Evolutionary conservation across 73 alveolate species (phyloP), one percentile per base, ranked within the genome.

Genomic region (Blepharisma stoltei): DNA sequence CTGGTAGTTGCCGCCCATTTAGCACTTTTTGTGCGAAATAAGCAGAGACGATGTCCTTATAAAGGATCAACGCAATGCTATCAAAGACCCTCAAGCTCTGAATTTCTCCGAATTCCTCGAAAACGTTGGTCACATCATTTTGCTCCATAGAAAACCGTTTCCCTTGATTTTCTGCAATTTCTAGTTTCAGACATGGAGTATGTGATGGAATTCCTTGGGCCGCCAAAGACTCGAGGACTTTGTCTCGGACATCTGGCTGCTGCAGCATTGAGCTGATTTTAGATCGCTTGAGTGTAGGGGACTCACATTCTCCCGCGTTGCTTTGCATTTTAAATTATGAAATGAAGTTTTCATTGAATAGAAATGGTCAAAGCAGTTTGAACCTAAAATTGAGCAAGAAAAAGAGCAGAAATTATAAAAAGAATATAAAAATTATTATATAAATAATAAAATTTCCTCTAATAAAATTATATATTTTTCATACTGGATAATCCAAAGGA

Each of bases 31-130:
- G 38, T 6, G 93, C 93, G 48, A 81, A 76, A 49, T 53, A 85
- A 14, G 93, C 93, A 23, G 89, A 54, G 18, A 85, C 77, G 14
- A 71, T 54, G 67, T 85, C 93, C 49, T 21, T 21, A 46, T 70
- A 75, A 4, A 60, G 48, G 55, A 85, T 76, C 6, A 81, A 69
- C 7, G 89, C 93, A 7, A 14, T 69, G 23, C 3, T 46, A 37
- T 11, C 25, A 18, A 14, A 18, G 21, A 69, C 37, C 27, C 41
- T 44, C 45, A 69, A n/a, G 55, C n/a, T 7, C 4, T 18, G 21
- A 7, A 69, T 53, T 69, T 69, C 79, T n/a, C 79, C 79, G 5
- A 69, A 69, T 14, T 18, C 23, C 14, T 23, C 21, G 45, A 69
- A 69, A 1, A 69, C 79, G 11, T 46, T 69, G 18, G 32, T 52